Percentiles rank a stretch among this genome's conserved stretches.
Conservation (phyloP, 1,284 basidiomycete species). For the Anthracocystis panici-leucophaei region DNA sequence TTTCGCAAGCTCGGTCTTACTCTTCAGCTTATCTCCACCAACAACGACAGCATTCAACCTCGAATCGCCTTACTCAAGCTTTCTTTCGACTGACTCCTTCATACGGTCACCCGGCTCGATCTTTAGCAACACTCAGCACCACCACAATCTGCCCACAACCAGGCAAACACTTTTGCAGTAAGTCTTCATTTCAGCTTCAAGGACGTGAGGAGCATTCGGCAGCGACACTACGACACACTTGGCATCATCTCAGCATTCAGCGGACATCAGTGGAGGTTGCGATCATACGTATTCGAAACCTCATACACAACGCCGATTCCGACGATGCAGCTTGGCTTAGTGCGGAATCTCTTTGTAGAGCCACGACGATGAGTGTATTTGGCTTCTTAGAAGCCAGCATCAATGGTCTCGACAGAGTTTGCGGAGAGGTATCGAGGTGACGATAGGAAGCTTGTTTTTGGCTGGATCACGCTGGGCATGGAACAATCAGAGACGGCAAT, state of each 20-base stretch:
- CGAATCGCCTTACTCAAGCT: not conserved
- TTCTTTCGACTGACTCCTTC: constrained; percentile 4
- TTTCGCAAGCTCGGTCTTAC: constrained; percentile 3
- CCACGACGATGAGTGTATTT: too few relatives aligned
- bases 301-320: not conserved
- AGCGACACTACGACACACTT: not conserved
- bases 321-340: not conserved
- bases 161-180: constrained; percentile 36
- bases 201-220: not conserved
- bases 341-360: not conserved
- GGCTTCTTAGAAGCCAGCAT: not conserved
- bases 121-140: constrained; percentile 2
- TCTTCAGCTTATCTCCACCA: constrained; percentile 25
- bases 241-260: not conserved
- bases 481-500: not conserved
- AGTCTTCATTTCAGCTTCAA: constrained; percentile 18
- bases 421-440: too few relatives aligned
- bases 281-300: not conserved
- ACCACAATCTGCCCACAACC: constrained; percentile 18
- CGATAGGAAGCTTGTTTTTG: not conserved
- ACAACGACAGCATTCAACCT: constrained; percentile 23
- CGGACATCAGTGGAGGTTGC: not conserved
- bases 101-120: not conserved
- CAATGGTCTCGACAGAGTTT: not conserved
- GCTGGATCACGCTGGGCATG: not conserved